phyloP scores from a whole-genome alignment of 176 grass and related monocot species.

The Carex kokanica region DNA sequence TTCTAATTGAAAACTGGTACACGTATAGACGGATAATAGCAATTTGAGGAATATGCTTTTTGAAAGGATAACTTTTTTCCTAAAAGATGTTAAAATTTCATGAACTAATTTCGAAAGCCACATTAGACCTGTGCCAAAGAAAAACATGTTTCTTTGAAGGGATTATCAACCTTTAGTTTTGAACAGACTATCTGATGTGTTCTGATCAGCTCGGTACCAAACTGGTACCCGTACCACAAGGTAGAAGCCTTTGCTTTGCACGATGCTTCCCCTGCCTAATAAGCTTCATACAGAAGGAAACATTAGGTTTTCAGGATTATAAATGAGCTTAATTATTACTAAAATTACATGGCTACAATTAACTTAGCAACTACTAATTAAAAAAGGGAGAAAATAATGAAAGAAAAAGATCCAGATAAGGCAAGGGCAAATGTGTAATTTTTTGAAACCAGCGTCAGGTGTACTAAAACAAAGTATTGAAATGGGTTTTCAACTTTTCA shows the following conservation, averaged over 20 bases:
- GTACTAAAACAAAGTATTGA: neutral
- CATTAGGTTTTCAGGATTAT: neutral
- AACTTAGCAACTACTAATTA: neutral
- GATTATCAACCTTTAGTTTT: neutral
- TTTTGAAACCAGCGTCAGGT: neutral
- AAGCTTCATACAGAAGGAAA: neutral
- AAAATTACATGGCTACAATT: neutral
- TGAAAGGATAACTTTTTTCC: neutral
- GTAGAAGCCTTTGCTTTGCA: neutral
- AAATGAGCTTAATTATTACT: neutral
- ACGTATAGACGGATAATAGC: slow-evolving; percentile 9
- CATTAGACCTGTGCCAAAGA: neutral
- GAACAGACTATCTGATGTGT: neutral
- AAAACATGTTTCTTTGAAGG: neutral
- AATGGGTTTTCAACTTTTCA: neutral
- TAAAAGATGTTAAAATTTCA: neutral
- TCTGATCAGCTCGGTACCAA: neutral
- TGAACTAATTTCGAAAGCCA: neutral
- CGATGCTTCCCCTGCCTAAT: neutral
- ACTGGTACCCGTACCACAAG: neutral
- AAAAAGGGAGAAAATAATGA: neutral
- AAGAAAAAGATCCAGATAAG: slow-evolving; percentile 8
- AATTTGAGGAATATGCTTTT: slow-evolving; percentile 21
- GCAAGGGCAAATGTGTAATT: neutral
- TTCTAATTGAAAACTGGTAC: neutral